Base-by-base conservation (phyloP, 1,284 basidiomycete genomes). In the Butyriboletus appendiculatus region DNA sequence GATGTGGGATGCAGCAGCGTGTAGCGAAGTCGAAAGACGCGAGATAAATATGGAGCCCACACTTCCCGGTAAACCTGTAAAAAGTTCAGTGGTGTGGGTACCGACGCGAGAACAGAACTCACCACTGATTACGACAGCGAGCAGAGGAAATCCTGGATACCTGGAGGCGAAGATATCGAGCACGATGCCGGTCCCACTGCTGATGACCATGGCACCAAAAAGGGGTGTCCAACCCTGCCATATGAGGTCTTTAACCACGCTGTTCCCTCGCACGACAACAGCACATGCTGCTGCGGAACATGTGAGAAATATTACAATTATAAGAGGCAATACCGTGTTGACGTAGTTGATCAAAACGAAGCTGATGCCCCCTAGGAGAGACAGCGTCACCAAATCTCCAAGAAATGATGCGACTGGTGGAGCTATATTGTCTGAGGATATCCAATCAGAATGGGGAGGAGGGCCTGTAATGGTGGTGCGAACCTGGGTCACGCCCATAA, bases 21-120 rank as follows among this genome's bases (percentile, higher is more conserved):
- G 94, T 22, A 96, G 76, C 0, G 86, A 78, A 0, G 96, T 98
- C 1, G 93, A 95, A 5, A 97, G 79, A 9, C 96, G 82, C 2
- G 95, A 97, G 22, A 95, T 88, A 61, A 96, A 90, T 62, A 99
- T 94, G 10, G 94, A 88, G 9, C 95, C 95, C 3, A 95, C 89
- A 26, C 89, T 88, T 14, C 96, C 94, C 0, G 92, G 90, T 8
- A 97, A 74, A 53, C 92, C 91, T 86, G 59, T 33, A 28, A 28
- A 44, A 43, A 14, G 32, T 32, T 54, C 22, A 57, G 41, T 43
- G 20, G 15, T 20, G 39, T 20, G 24, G 11, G 5, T 20, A 44
- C 18, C 20, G 43, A 39, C 11, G 48, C 32, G 10, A 50, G 34
- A 39, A 18, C 22, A 10, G 20, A 8, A 70, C 79, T 48, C 64